A percentile compares a stretch with the other conserved stretches of the same genome.
phyloP scores from a whole-genome alignment of 192 early-diverging fungal species.

The Coemansia sp. region DNA sequence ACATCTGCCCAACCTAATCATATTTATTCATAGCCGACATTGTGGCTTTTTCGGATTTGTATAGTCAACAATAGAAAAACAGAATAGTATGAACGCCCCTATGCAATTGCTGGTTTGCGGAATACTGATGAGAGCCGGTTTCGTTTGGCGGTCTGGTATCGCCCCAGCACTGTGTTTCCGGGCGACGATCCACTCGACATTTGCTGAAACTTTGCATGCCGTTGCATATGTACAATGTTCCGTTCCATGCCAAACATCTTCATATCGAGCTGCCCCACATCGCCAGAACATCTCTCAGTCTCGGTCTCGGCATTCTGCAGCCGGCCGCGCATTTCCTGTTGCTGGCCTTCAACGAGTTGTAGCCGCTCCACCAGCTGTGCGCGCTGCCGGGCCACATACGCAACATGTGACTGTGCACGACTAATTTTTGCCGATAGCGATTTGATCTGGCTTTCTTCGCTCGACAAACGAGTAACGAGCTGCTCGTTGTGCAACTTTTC shows the following conservation, averaged over 20 bases:
- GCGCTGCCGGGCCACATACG: slow-evolving; percentile 36
- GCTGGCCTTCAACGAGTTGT: slow-evolving; percentile 18
- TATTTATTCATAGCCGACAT: too few species aligned
- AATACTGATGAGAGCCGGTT: slow-evolving; percentile 32
- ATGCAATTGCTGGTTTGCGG: slow-evolving; percentile 6
- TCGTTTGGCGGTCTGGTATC: slow-evolving; percentile 33
- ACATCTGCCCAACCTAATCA: neutral
- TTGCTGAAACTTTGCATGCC: slow-evolving; percentile 12
- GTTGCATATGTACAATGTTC: slow-evolving; percentile 14
- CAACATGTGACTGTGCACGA: slow-evolving; percentile 24
- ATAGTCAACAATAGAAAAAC: neutral
- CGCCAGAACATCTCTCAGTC: slow-evolving; percentile 2
- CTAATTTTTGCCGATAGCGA: slow-evolving; percentile 17
- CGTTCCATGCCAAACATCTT: slow-evolving; percentile 40
- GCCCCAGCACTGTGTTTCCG: slow-evolving; percentile 5
- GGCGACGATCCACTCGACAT: neutral
- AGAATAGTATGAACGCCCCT: neutral
- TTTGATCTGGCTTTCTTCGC: slow-evolving; percentile 25
- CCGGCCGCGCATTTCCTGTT: slow-evolving; percentile 6
- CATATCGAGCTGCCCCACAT: slow-evolving; percentile 23
- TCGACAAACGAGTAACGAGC: slow-evolving; percentile 10
- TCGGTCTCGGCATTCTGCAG: slow-evolving; percentile 11
- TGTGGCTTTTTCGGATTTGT: too few species aligned
- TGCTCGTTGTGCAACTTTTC: slow-evolving; percentile 19
- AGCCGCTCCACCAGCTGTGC: slow-evolving; percentile 29